Evolutionary conservation across 2,329 filamentous ascomycete genomes (phyloP), one percentile per base, ranked within the genome.

Genomic region (Aspergillus ustus): DNA sequence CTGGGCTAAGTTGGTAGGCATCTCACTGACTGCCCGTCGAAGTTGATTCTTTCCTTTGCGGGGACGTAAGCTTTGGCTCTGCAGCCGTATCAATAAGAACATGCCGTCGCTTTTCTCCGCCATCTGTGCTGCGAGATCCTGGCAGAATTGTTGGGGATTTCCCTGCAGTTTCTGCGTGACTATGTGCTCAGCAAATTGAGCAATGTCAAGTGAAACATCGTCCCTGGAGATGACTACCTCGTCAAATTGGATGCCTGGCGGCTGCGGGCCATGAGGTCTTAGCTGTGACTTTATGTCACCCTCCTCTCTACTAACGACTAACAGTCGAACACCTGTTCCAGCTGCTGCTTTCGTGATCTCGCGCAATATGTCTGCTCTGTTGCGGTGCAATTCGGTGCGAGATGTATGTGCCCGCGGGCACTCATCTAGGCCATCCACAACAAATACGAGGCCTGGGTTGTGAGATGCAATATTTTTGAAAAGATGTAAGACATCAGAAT

Each of bases 341-440:
- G 46, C 5, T 15, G 20, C 15, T 17, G 28, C 19, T 15, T 45
- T 19, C 22, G 45, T 4, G 17, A 50, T 46, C 20, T 57, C 20
- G 5, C 19, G 9, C 20, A 57, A 43, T 11, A 37, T 4, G 17
- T 56, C 53, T 13, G 15, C 43, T 17, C 53, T 48, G 53, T 4
- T 56, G 11, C 53, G 53, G 17, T 48, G 28, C 25, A 48, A 11
- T 20, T 56, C 29, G 13, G 34, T 11, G 8, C 53, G 20, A 4
- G 11, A n/a, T n/a, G 44, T 56, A 5, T 28, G 34, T 22, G 19
- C 25, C 19, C 53, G 43, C 13, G 53, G 53, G 22, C 53, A 56
- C 28, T 57, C 55, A 15, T 57, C 55, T 4, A 57, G 25, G 9
- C 55, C 55, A 20, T 57, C 55, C 1, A 57, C 34, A 7, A 51